Evolutionary conservation across 306 rosid species (phyloP).

Genomic region (Adenanthera pavonina): DNA sequence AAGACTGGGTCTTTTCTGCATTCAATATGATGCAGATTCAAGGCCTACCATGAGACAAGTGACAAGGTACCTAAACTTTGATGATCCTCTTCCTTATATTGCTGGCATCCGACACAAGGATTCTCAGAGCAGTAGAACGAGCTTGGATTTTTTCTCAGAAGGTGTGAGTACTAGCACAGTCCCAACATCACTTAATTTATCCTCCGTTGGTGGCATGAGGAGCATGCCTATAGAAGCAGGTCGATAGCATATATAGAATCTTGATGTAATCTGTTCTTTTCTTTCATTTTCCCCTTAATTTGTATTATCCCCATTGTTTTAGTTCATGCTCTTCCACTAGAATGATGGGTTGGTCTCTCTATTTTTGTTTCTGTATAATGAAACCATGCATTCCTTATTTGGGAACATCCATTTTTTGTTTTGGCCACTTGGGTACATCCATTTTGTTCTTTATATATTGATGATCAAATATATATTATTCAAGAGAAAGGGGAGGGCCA

Average conservation of each 20-base stretch:
- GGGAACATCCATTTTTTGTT: not conserved
- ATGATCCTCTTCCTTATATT: constrained; percentile 55
- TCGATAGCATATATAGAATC: constrained; percentile 42
- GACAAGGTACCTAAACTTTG: constrained; percentile 51
- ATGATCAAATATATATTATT: not conserved
- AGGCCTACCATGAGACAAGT: constrained; percentile 74
- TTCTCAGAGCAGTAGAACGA: constrained; percentile 31
- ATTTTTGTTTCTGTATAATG: not conserved
- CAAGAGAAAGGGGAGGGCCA: not conserved
- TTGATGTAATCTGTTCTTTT: not conserved
- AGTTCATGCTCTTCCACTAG: constrained; percentile 4
- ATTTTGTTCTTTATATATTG: not conserved
- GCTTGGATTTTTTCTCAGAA: constrained; percentile 43
- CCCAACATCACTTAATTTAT: constrained; percentile 30
- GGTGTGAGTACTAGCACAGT: constrained; percentile 13
- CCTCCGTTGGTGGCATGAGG: constrained; percentile 36
- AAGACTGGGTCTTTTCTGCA: constrained; percentile 64
- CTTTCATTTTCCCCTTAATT: not conserved
- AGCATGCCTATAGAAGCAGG: constrained; percentile 47
- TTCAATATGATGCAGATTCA: constrained; percentile 52
- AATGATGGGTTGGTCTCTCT: not conserved
- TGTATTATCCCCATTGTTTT: not conserved
- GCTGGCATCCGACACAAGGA: constrained; percentile 16
- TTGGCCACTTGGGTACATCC: not conserved
- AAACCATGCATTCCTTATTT: not conserved